Conservation (phyloP, 1,284 basidiomycete species). For the Ceratobasidium sp. region DNA sequence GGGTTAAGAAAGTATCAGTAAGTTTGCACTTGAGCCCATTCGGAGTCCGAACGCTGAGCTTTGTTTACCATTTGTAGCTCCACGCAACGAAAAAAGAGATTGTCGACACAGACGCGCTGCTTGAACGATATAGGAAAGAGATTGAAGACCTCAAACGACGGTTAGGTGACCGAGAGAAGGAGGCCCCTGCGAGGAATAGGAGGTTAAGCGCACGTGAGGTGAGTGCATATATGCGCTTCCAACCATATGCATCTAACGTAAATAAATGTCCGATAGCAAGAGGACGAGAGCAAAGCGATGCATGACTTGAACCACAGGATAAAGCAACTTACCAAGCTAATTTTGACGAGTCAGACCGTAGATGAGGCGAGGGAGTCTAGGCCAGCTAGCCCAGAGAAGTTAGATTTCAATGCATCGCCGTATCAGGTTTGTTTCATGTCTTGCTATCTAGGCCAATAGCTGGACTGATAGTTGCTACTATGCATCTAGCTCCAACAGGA, state of each 20-base stretch:
- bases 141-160: conserved; percentile 85
- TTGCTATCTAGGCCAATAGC: neutral
- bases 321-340: conserved; percentile 86
- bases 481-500: conserved; percentile 82
- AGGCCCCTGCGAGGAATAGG: conserved; percentile 66
- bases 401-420: conserved; percentile 87
- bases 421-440: conserved; percentile 70
- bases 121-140: conserved; percentile 90
- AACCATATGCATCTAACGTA: neutral
- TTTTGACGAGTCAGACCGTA: conserved; percentile 85
- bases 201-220: conserved; percentile 79
- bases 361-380: conserved; percentile 75
- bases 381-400: conserved; percentile 82
- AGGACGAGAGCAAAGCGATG: conserved; percentile 83
- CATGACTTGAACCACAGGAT: conserved; percentile 83
- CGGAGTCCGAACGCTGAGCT: neutral
- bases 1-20: conserved; percentile 85
- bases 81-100: conserved; percentile 94
- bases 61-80: conserved; percentile 65
- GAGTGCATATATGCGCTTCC: conserved; percentile 48
- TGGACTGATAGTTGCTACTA: neutral
- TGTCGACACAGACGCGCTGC: conserved; percentile 90
- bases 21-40: conserved; percentile 47
- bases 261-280: conserved; percentile 64
- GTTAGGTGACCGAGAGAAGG: conserved; percentile 75